Base-by-base conservation (phyloP, 2,329 filamentous ascomycete species). In the Aspergillus fumigatus region DNA sequence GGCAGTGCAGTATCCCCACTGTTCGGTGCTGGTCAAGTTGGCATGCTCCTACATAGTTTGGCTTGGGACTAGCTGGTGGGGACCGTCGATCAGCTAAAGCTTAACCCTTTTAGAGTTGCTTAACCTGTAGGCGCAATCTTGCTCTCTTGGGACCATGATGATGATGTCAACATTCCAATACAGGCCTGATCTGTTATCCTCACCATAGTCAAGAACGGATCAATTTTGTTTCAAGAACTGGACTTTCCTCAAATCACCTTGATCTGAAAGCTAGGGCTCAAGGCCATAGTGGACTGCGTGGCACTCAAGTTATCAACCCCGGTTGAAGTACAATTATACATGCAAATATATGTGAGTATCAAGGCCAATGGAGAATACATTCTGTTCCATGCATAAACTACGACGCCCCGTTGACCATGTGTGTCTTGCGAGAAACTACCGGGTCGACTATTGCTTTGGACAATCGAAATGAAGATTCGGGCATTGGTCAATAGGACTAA, bases 71-170 rank as follows among this genome's bases (percentile, higher is more conserved):
- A 38, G 32, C 19, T 48, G 29, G 52, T 53, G 52, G 52, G 9
- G 43, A 48, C 45, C 25, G 52, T 9, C 26, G 52, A 53, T 53
- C 45, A 53, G 26, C 19, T 23, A 25, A 53, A 53, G 52, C 52
- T 53, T 53, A 47, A 26, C 19, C 21, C 9, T 47, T 23, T 47
- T 45, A 45, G 41, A 47, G 43, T 47, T 47, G 43, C 2, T 7
- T 38, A 7, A 17, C 32, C 5, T 38, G 32, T 38, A 38, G 14
- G 32, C 14, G 32, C 32, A 17, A 17, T 10, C 9, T 29, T 29
- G 27, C 10, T 29, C 27, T 2, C 32, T 17, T 17, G 32, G 32
- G 7, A 38, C 32, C 32, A 38, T 38, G 32, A 7, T 17, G 32
- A 38, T 38, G 1, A 11, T 5, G 11, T 35, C 32, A 35, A 17